A percentile compares a stretch with the other conserved stretches of the same genome.
phyloP scores from a whole-genome alignment of 768 basidiomycete species.

The Mrakia gelida region DNA sequence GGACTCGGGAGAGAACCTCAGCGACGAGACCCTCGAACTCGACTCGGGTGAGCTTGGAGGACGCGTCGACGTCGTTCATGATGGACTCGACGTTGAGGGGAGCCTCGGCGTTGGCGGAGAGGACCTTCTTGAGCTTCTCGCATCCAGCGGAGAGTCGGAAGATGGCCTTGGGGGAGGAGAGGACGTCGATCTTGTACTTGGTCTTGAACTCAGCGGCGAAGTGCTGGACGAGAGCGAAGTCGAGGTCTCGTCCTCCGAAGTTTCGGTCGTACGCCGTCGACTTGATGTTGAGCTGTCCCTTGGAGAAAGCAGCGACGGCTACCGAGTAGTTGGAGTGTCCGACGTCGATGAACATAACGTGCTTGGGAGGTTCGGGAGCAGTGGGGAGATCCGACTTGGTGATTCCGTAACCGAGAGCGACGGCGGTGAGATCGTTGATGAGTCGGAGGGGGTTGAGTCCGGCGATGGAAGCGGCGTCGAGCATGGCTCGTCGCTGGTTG shows the following conservation, averaged over 20 bases:
- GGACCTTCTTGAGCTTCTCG: constrained; percentile 92
- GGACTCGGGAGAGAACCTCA: constrained; percentile 70
- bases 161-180: constrained; percentile 80
- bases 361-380: constrained; percentile 68
- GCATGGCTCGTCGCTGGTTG: constrained; percentile 78
- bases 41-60: constrained; percentile 78
- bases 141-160: constrained; percentile 86
- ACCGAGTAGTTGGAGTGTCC: constrained; percentile 89
- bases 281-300: constrained; percentile 84
- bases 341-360: constrained; percentile 91
- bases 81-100: constrained; percentile 91
- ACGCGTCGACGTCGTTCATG: constrained; percentile 91
- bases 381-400: constrained; percentile 92
- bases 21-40: constrained; percentile 72
- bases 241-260: constrained; percentile 94
- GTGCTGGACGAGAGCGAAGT: constrained; percentile 80
- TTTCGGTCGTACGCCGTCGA: constrained; percentile 85
- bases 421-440: constrained; percentile 95
- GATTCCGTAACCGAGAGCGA: constrained; percentile 96
- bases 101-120: constrained; percentile 87
- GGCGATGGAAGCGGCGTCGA: constrained; percentile 85
- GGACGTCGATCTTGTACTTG: constrained; percentile 98
- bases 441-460: constrained; percentile 86
- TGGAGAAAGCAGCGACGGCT: constrained; percentile 84
- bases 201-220: constrained; percentile 86